A percentile compares a stretch with the other conserved stretches of the same genome.
These are phyloP conservation scores for Kondoa subrosea DNA, from an alignment of 768 basidiomycete genomes.

Conservation along the genomic window DNA sequence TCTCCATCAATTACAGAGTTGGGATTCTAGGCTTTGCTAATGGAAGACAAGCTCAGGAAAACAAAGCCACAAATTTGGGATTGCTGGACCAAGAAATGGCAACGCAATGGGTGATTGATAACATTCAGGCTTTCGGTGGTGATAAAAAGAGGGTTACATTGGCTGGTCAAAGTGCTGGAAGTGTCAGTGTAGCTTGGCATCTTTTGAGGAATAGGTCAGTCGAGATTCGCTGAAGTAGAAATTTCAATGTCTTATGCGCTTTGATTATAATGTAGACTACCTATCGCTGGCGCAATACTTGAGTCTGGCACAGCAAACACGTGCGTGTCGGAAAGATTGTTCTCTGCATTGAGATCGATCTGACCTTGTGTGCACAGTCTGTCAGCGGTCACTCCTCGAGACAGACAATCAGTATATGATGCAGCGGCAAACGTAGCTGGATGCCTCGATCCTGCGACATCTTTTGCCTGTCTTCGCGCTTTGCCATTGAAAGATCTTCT, in stretches of 20 bases:
- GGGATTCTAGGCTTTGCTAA: conserved; percentile 11
- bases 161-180: conserved; percentile 45
- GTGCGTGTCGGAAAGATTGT: background rate
- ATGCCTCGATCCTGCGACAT: background rate
- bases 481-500: background rate
- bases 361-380: background rate
- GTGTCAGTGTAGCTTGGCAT: conserved; percentile 22
- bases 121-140: conserved; percentile 31
- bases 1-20: conserved; percentile 21
- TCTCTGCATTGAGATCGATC: background rate
- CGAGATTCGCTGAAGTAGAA: too few relatives aligned
- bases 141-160: conserved; percentile 37
- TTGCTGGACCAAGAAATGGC: conserved; percentile 14
- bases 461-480: background rate
- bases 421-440: background rate
- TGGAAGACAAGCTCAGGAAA: conserved; percentile 9
- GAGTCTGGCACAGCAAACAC: background rate
- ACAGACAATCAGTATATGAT: background rate
- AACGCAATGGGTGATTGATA: conserved; percentile 29
- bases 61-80: background rate
- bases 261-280: too few relatives aligned
- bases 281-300: background rate
- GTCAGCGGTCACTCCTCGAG: background rate
- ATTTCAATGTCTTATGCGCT: too few relatives aligned
- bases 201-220: background rate